Percentiles rank a stretch among this genome's conserved stretches.
Conservation (phyloP, 1,284 basidiomycete species). For the Rhodotorula sp. region DNA sequence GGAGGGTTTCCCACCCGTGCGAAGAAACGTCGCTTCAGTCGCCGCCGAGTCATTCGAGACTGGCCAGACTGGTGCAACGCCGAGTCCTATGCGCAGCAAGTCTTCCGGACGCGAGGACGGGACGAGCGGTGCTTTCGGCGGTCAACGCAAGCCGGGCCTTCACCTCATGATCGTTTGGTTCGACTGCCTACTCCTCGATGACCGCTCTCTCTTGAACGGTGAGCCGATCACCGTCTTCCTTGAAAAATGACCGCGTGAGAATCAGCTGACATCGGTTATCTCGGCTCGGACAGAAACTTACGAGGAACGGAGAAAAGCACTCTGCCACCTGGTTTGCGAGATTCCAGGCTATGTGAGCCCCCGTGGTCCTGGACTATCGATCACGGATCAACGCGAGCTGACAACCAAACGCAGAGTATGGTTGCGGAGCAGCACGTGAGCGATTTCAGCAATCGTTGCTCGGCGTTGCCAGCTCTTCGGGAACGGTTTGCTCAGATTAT, state of each 20-base stretch:
- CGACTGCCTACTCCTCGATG: slow-evolving; percentile 69
- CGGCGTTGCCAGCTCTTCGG: slow-evolving; percentile 28
- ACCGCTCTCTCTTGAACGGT: slow-evolving; percentile 57
- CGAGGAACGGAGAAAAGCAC: slow-evolving; percentile 55
- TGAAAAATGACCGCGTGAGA: too few species aligned
- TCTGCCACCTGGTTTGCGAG: too few species aligned
- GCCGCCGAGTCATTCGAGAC: slow-evolving; percentile 19
- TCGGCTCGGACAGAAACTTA: slow-evolving; percentile 54
- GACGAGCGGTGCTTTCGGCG: not conserved
- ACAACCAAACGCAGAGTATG: slow-evolving; percentile 50
- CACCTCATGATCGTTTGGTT: slow-evolving; percentile 74
- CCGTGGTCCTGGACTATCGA: too few species aligned
- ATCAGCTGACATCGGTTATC: not conserved
- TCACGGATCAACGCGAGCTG: too few species aligned
- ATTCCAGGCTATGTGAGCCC: too few species aligned
- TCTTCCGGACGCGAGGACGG: not conserved
- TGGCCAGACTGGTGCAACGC: slow-evolving; percentile 16
- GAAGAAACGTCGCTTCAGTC: not conserved
- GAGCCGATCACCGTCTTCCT: not conserved
- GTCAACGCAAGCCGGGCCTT: slow-evolving; percentile 45
- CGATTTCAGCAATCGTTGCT: slow-evolving; percentile 44
- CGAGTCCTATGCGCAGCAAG: slow-evolving; percentile 1
- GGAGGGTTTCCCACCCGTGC: not conserved
- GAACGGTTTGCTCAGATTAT: slow-evolving; percentile 36
- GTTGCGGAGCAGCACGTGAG: slow-evolving; percentile 59